Base-by-base conservation (phyloP, 441 rosid genomes). In the Adansonia gregorii region DNA sequence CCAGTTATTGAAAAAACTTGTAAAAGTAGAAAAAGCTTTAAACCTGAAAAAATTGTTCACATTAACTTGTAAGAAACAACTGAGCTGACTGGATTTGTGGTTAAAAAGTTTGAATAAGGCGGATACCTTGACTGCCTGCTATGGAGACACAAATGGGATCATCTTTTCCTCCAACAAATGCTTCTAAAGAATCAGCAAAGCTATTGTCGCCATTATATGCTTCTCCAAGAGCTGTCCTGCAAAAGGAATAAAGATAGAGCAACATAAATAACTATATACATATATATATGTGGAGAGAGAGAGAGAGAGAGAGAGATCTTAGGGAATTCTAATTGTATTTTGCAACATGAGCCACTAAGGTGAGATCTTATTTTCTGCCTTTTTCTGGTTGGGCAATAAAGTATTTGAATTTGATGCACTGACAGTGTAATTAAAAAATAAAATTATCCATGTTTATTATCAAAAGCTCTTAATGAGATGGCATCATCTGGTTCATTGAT, bases 131-230 rank as follows among this genome's bases (percentile, higher is more conserved):
- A 71, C 74, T 81, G 89, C 97, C 98, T 94, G 97, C 98, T 14
- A 92, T 88, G 22, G 97, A 92, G 67, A 89, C 88, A 82, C 97
- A 88, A 73, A 90, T 82, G 58, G 97, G 93, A 84, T 94, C 98
- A 83, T 94, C 97, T 69, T 79, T 88, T 63, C 93, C 96, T 76
- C 89, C 94, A 41, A 93, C 97, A 85, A 92, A 92, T 78, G 85
- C 89, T 87, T 92, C 94, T 68, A 92, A 85, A 69, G 94, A 88
- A 79, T 89, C 92, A 12, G 92, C 97, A 76, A 94, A 92, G 19
- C 87, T 72, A 65, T 65, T 79, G 72, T 94, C 95, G 14, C 89
- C 98, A 74, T 76, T 82, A 67, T 89, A 88, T n/a, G 96, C 92
- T 77, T 92, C 93, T 84, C 86, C 97, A 81, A 94, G 87, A 83